Percentiles rank a stretch among this genome's conserved stretches.
Evolutionary conservation across 768 basidiomycete genomes (phyloP).

Genomic region (Phlebiopsis flavidoalba): DNA sequence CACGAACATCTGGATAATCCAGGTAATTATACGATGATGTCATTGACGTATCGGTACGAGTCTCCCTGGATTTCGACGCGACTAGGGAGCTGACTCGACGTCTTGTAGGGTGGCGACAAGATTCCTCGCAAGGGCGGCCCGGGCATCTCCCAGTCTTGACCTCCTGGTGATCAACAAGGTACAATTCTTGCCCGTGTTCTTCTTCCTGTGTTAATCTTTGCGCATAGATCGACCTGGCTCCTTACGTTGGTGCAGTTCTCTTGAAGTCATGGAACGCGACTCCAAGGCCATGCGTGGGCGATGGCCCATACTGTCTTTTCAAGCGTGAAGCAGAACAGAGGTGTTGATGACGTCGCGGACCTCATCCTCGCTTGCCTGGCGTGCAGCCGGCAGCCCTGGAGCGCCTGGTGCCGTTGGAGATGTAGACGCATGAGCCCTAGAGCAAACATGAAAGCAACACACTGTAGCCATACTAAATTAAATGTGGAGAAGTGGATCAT

Average conservation of each 20-base stretch:
- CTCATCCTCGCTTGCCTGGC: conserved; percentile 90
- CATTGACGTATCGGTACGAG: conserved; percentile 71
- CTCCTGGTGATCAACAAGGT: conserved; percentile 95
- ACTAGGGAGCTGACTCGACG: not conserved
- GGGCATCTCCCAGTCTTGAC: conserved; percentile 94
- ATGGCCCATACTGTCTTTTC: conserved; percentile 92
- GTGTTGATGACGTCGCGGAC: conserved; percentile 76
- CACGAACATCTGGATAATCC: conserved; percentile 91
- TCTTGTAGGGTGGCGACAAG: conserved; percentile 85
- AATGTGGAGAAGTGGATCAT: not conserved
- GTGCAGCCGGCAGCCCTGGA: conserved; percentile 71
- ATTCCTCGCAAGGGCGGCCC: conserved; percentile 98
- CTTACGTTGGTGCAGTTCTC: conserved; percentile 87
- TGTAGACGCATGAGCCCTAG: not conserved
- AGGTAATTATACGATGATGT: conserved; percentile 55
- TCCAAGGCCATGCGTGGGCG: conserved; percentile 90
- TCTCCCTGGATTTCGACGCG: not conserved
- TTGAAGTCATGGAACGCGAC: conserved; percentile 93
- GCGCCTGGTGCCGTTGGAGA: conserved; percentile 31
- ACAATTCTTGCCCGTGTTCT: not conserved
- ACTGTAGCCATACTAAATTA: not conserved
- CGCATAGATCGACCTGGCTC: conserved; percentile 84
- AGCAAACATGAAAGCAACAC: not conserved
- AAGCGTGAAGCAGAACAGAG: conserved; percentile 71
- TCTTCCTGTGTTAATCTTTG: not conserved